Conservation (phyloP, 768 basidiomycete species). For the Lentinula detonsa region DNA sequence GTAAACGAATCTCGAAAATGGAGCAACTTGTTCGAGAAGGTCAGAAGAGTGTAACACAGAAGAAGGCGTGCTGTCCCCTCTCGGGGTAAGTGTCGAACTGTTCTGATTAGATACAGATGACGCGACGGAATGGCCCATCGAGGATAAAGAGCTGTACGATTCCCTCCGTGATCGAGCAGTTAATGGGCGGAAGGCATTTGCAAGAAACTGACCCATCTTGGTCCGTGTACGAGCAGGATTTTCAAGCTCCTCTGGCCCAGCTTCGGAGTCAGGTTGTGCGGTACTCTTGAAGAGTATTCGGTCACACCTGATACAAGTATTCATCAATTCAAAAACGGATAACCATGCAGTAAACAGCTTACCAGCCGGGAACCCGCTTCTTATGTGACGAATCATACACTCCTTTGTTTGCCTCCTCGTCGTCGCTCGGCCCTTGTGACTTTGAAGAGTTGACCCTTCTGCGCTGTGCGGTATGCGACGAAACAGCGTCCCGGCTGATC, state of each 20-base stretch:
- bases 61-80: slow-evolving; percentile 15
- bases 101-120: slow-evolving; percentile 11
- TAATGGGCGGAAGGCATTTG: slow-evolving; percentile 45
- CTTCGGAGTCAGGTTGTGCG: slow-evolving; percentile 38
- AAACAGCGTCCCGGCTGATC: slow-evolving; percentile 11
- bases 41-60: slow-evolving; percentile 17
- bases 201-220: slow-evolving; percentile 48
- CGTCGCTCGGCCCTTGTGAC: slow-evolving; percentile 29
- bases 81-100: slow-evolving; percentile 9
- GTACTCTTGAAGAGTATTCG: slow-evolving; percentile 81
- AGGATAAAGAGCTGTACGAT: slow-evolving; percentile 24
- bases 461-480: slow-evolving; percentile 20
- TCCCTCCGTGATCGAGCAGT: slow-evolving; percentile 31
- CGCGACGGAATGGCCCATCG: slow-evolving; percentile 16
- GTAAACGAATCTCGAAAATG: slow-evolving; percentile 18
- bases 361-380: slow-evolving; percentile 83
- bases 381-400: slow-evolving; percentile 81
- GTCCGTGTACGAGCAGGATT: slow-evolving; percentile 29
- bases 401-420: slow-evolving; percentile 43
- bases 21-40: slow-evolving; percentile 12
- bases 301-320: slow-evolving; percentile 55
- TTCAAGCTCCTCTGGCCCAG: slow-evolving; percentile 30
- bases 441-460: slow-evolving; percentile 27
- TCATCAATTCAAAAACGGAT: background rate
- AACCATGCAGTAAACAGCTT: slow-evolving; percentile 15